Base-by-base conservation (phyloP, 1,139 yeast genomes). In the Candida buenavistaensis region DNA sequence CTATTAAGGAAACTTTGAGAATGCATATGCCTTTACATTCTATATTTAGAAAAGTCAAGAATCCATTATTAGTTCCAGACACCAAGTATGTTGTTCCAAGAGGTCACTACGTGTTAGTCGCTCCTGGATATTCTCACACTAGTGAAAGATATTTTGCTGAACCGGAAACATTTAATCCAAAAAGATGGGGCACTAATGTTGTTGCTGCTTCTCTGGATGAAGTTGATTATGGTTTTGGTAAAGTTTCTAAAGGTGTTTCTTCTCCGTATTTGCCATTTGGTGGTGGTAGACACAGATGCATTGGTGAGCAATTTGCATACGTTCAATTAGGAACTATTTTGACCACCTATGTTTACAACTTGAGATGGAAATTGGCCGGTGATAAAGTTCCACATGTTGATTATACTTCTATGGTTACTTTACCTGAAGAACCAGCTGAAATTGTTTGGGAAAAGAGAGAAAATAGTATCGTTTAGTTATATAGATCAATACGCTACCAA, bases 231-330 rank as follows among this genome's bases (percentile, higher is more conserved):
- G 97, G 97, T 12, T 92, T 90, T 52, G 97, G 97, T 56, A 87
- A 90, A 42, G 87, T 92, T 47, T 81, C 96, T 35, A 92, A 92
- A 67, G 98, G 97, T 64, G 97, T 92, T 28, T 69, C 86, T 15
- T 87, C 96, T 32, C 96, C 98, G 37, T 94, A 88, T 65, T 78
- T 92, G 59, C 98, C 98, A 37, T 92, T 92, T 55, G 98, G 98
- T 51, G 98, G 97, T 62, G 99, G 99, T 48, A 86, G 99, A 74
- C 99, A 92, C 62, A 84, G 98, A 69, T 92, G 99, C 68, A 89
- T 92, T 55, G 99, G 99, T 54, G 99, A 92, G 66, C 97, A 90
- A 59, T 92, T 92, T 68, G 99, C 99, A 28, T 88, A 83, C 61
- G 82, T 84, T 48, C 99, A 92, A 69, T 77, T 92, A 51, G 96